phyloP scores from a whole-genome alignment of 2,329 filamentous ascomycete genomes.

The Fusarium nematophilum region DNA sequence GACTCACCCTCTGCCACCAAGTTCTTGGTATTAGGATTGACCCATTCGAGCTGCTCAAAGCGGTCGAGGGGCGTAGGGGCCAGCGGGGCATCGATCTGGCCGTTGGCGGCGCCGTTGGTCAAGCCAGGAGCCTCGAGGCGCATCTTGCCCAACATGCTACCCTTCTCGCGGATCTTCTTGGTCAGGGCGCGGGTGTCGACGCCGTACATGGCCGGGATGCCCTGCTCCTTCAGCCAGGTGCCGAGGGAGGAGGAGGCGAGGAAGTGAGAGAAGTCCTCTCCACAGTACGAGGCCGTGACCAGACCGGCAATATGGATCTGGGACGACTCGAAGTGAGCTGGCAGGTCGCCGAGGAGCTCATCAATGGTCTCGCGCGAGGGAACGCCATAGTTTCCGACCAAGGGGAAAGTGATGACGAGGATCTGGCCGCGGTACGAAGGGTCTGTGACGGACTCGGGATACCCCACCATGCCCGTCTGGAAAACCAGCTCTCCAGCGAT shows the following conservation, averaged over 20 bases:
- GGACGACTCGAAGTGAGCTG: conserved; percentile 91
- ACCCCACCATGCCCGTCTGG: conserved; percentile 99
- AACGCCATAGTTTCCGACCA: conserved; percentile 98
- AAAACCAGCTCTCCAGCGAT: conserved; percentile 97
- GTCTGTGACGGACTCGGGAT: conserved; percentile 92
- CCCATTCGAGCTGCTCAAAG: conserved; percentile 88
- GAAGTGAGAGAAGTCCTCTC: conserved; percentile 95
- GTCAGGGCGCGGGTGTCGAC: conserved; percentile 94
- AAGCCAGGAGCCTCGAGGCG: conserved; percentile 71
- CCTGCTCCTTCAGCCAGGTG: conserved; percentile 96
- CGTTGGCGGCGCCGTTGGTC: conserved; percentile 56
- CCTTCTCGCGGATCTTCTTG: conserved; percentile 92
- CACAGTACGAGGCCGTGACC: conserved; percentile 89
- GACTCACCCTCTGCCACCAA: conserved; percentile 91
- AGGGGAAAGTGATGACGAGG: conserved; percentile 93
- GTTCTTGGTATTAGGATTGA: conserved; percentile 92
- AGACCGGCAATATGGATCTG: conserved; percentile 95
- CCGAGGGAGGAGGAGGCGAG: conserved; percentile 91
- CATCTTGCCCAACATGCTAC: conserved; percentile 95
- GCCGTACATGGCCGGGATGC: conserved; percentile 91
- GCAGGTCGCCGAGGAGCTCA: conserved; percentile 84
- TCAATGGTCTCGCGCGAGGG: conserved; percentile 88
- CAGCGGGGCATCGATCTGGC: conserved; percentile 40
- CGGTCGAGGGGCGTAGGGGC: conserved; percentile 49
- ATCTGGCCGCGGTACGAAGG: conserved; percentile 93